Percentiles rank a stretch among this genome's conserved stretches.
These are phyloP conservation scores for Pichia sp. DNA, from an alignment of 1,139 yeast species.

Conservation along the genomic window DNA sequence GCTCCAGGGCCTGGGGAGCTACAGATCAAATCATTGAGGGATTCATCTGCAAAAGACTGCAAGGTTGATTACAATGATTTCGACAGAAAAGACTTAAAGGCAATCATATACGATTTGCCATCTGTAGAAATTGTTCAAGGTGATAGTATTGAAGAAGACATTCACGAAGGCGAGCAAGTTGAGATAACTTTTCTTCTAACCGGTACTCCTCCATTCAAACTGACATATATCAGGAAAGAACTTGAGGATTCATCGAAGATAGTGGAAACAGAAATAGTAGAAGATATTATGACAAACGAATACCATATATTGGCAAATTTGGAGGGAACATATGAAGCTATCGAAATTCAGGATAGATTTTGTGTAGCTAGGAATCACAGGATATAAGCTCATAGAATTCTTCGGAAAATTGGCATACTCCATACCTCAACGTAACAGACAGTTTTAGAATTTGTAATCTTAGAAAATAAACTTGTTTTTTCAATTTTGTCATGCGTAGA, in stretches of 20 bases:
- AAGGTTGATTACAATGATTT: conserved; percentile 48
- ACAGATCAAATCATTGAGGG: conserved; percentile 64
- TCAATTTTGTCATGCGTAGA: too few relatives aligned
- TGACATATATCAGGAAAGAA: conserved; percentile 50
- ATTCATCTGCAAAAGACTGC: conserved; percentile 68
- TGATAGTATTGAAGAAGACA: conserved; percentile 61
- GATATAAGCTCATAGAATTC: conserved; percentile 4
- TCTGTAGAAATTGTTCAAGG: conserved; percentile 87
- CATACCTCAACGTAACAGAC: not conserved
- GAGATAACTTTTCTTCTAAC: conserved; percentile 66
- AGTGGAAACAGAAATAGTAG: conserved; percentile 73
- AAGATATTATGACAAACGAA: conserved; percentile 63
- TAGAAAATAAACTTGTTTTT: too few relatives aligned
- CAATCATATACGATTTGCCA: conserved; percentile 74
- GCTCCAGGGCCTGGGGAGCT: conserved; percentile 80
- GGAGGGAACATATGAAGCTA: conserved; percentile 93
- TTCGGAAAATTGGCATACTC: too few relatives aligned
- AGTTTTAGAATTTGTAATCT: not conserved
- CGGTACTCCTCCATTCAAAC: conserved; percentile 70
- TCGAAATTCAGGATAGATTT: conserved; percentile 75
- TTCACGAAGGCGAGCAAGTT: conserved; percentile 86
- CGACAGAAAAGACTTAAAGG: conserved; percentile 39
- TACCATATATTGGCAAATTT: conserved; percentile 71
- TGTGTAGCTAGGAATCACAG: conserved; percentile 52
- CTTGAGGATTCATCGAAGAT: conserved; percentile 41